Evolutionary conservation across 768 basidiomycete genomes (phyloP), one percentile per base, ranked within the genome.

Genomic region (Tubosaeta sp.): DNA sequence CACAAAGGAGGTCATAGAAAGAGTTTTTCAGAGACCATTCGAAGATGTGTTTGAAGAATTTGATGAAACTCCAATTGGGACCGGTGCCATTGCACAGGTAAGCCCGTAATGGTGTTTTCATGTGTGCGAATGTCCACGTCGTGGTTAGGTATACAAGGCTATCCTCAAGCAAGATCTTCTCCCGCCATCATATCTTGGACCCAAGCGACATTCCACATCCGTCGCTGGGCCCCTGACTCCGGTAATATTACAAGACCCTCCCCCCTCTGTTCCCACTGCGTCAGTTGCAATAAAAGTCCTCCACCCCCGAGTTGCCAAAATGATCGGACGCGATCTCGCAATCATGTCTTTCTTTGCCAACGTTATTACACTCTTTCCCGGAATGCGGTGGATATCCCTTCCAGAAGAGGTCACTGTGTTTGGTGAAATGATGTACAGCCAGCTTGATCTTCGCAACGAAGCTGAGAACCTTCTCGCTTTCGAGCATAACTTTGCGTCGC

Each of bases 391-490:
- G 96, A 70, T 99, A 43, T 96, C 93, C 7, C 77, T 99, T 16
- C 90, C 94, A 0, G 91, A 99, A 61, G 96, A 99, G 68, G 95
- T 98, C 7, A 73, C 82, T 21, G 91, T 95, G 4, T 99, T 99
- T 67, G 96, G 96, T 7, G 71, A 76, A 29, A 95, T 99, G 93
- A 99, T 99, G 96, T 80, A 82, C 63, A 87, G 84, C 59, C 96
- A 99, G 67, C 78, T 98, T 19, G 93, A 98, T 69, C 73, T 99
- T 42, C 78, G 92, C 31, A 80, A 87, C 53, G 96, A 99, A 67
- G 94, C 90, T 0, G 81, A 89, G 56, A 97, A 98, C 69, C 71
- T 99, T 48, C 71, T 81, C 22, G 77, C 72, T 1, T 99, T 99
- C 62, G 93, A 95, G 69, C 71, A 76, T 45, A 92, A 97, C 64